Evolutionary conservation across 2,329 filamentous ascomycete genomes (phyloP).

Genomic region (Alternaria solani): DNA sequence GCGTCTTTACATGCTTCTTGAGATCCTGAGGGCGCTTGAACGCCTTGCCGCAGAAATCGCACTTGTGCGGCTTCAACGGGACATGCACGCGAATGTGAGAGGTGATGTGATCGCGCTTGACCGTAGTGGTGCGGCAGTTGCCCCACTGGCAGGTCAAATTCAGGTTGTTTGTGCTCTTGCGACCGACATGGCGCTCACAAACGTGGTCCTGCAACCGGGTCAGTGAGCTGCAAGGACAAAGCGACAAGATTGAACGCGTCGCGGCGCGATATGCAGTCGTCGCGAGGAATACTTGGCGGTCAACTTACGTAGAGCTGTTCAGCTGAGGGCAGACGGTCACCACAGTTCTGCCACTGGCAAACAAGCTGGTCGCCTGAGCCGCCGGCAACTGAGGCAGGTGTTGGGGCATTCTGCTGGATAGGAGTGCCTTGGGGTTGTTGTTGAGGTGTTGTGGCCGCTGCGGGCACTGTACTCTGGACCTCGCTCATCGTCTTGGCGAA

Average conservation of each 20-base stretch:
- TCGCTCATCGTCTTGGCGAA: constrained; percentile 28
- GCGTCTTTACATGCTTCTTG: constrained; percentile 99
- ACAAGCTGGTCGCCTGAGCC: constrained; percentile 55
- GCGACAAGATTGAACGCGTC: neutral
- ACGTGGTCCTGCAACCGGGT: constrained; percentile 79
- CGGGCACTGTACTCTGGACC: constrained; percentile 32
- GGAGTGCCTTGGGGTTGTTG: constrained; percentile 45
- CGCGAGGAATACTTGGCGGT: neutral
- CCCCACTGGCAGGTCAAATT: constrained; percentile 98
- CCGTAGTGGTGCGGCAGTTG: constrained; percentile 91
- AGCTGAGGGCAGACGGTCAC: constrained; percentile 65
- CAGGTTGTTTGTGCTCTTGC: constrained; percentile 98
- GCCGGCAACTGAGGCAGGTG: constrained; percentile 39
- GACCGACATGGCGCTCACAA: constrained; percentile 96
- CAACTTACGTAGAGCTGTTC: constrained; percentile 69
- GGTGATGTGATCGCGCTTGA: constrained; percentile 99
- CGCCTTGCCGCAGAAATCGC: constrained; percentile 97
- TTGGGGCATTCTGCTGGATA: constrained; percentile 44
- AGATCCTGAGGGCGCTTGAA: constrained; percentile 99
- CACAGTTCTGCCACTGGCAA: constrained; percentile 70
- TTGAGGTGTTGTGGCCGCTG: constrained; percentile 39
- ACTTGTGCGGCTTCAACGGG: constrained; percentile 98
- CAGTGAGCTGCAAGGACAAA: constrained; percentile 10
- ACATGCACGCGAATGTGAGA: constrained; percentile 99
- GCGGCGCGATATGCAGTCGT: neutral